phyloP scores from a whole-genome alignment of 1,284 basidiomycete species.

The Mycena citricolor region DNA sequence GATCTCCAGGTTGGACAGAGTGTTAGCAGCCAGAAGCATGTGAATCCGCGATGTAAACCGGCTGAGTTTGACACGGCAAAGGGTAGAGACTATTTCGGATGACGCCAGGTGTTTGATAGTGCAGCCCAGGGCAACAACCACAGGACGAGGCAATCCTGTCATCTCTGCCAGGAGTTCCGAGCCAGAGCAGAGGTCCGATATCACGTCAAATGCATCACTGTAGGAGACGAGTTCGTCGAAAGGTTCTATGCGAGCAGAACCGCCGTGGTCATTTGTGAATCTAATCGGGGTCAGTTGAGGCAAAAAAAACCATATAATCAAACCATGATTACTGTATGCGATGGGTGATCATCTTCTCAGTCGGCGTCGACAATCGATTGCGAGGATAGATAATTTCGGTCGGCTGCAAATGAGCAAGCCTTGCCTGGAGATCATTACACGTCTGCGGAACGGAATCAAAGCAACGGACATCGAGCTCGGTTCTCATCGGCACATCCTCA shows the following conservation, averaged over 20 bases:
- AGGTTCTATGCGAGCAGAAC: constrained; percentile 67
- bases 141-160: constrained; percentile 70
- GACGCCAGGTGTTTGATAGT: constrained; percentile 74
- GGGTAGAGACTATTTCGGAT: constrained; percentile 76
- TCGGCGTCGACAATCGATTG: constrained; percentile 65
- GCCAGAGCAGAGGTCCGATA: constrained; percentile 43
- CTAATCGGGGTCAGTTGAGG: constrained; percentile 26
- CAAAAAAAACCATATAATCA: constrained; percentile 7
- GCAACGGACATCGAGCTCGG: constrained; percentile 74
- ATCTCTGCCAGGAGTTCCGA: constrained; percentile 56
- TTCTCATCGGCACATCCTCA: constrained; percentile 77
- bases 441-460: not conserved
- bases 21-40: constrained; percentile 90
- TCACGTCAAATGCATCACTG: constrained; percentile 70
- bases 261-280: too few species aligned
- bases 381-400: constrained; percentile 77
- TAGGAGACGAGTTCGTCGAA: constrained; percentile 60
- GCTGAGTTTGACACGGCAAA: constrained; percentile 77
- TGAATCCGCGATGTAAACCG: constrained; percentile 78
- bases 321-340: constrained; percentile 53
- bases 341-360: constrained; percentile 75
- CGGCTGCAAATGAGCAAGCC: constrained; percentile 82
- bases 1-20: constrained; percentile 89
- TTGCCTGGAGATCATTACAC: constrained; percentile 49
- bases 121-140: constrained; percentile 77